Percentiles rank a stretch among this genome's conserved stretches.
Conservation (phyloP, 306 rosid genomes). For the Ziziphus jujuba region DNA sequence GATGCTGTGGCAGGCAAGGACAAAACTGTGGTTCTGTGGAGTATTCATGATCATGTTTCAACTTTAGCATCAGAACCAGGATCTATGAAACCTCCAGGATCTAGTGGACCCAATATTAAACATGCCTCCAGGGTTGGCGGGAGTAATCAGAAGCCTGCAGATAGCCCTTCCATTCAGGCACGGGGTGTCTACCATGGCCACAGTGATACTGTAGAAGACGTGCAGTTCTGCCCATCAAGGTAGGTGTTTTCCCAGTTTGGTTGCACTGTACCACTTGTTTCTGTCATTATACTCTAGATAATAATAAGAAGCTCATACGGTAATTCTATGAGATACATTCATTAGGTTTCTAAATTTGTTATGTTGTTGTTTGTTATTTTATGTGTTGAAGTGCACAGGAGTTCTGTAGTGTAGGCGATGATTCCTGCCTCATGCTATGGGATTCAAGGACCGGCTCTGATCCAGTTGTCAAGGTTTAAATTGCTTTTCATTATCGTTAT, state of each 20-base stretch:
- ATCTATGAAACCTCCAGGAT: slow-evolving; percentile 43
- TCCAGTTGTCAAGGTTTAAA: slow-evolving; percentile 67
- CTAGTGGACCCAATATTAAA: slow-evolving; percentile 67
- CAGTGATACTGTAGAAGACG: slow-evolving; percentile 96
- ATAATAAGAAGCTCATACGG: background rate
- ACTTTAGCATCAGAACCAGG: slow-evolving; percentile 57
- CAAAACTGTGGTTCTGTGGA: slow-evolving; percentile 92
- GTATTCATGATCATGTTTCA: slow-evolving; percentile 91
- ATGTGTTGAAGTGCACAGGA: slow-evolving; percentile 31
- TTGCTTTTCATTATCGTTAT: background rate
- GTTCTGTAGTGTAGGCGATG: slow-evolving; percentile 88
- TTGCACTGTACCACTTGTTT: background rate
- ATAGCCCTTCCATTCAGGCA: slow-evolving; percentile 85
- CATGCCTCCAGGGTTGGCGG: slow-evolving; percentile 54
- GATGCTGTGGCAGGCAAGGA: slow-evolving; percentile 75
- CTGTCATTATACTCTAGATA: background rate
- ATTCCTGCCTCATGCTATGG: slow-evolving; percentile 88
- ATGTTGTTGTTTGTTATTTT: background rate
- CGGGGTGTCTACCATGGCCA: slow-evolving; percentile 88
- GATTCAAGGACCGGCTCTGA: slow-evolving; percentile 74
- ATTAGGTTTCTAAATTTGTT: slow-evolving; percentile 5
- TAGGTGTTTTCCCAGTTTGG: slow-evolving; percentile 28
- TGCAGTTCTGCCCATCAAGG: slow-evolving; percentile 97
- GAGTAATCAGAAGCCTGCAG: slow-evolving; percentile 58
- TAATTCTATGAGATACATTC: background rate